phyloP scores from a whole-genome alignment of 345 rosid genomes.

The Arabidopsis arenosa region DNA sequence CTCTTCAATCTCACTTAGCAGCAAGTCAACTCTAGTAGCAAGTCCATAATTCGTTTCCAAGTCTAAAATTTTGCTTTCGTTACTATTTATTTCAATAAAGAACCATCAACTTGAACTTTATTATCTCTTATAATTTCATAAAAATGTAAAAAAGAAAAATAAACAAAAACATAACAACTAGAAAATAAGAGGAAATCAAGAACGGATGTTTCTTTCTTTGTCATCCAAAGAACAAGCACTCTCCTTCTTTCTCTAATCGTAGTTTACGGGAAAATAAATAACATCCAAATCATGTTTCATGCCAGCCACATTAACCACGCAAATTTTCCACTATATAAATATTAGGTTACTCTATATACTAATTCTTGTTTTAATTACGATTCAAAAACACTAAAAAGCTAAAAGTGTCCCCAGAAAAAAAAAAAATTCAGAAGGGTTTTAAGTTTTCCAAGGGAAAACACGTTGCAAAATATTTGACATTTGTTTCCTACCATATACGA shows the following conservation, averaged over 20 bases:
- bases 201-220: constrained; percentile 20
- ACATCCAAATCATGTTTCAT: constrained; percentile 39
- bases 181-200: constrained; percentile 15
- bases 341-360: not conserved
- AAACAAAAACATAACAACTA: constrained; percentile 15
- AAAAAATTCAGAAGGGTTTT: not conserved
- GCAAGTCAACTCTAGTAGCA: constrained; percentile 33
- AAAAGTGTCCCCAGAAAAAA: not conserved
- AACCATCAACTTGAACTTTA: constrained; percentile 4
- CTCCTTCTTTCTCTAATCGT: constrained; percentile 15
- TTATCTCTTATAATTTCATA: not conserved
- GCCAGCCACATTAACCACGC: constrained; percentile 35
- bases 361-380: not conserved
- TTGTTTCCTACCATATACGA: constrained; percentile 1
- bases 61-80: not conserved
- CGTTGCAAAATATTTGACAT: not conserved
- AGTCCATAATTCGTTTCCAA: constrained; percentile 1
- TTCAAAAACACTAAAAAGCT: not conserved
- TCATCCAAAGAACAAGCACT: constrained; percentile 33
- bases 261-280: constrained; percentile 3
- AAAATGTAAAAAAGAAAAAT: not conserved
- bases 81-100: not conserved
- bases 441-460: constrained; percentile 13
- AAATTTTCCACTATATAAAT: constrained; percentile 4
- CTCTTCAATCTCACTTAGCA: constrained; percentile 25